Percentiles rank a stretch among this genome's conserved stretches.
phyloP scores from a whole-genome alignment of 495 filamentous ascomycete genomes.

The Talaromyces ruber region DNA sequence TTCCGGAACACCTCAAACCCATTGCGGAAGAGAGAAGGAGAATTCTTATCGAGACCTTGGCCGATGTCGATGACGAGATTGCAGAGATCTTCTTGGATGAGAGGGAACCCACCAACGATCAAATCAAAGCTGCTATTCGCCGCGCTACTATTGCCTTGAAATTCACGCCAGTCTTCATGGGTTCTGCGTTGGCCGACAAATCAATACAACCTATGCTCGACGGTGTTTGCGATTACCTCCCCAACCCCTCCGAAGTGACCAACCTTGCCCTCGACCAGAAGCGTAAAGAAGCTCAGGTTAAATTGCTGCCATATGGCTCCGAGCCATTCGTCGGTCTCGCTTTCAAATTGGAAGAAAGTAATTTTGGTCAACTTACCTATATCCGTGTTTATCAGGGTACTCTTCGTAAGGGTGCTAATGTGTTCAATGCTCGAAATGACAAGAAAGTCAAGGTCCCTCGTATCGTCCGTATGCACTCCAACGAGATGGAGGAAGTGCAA shows the following conservation, averaged over 20 bases:
- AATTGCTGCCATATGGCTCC: slow-evolving; percentile 85
- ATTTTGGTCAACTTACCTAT: slow-evolving; percentile 97
- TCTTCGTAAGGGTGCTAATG: slow-evolving; percentile 75
- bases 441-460: slow-evolving; percentile 97
- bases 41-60: slow-evolving; percentile 87
- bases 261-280: slow-evolving; percentile 83
- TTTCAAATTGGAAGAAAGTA: slow-evolving; percentile 99
- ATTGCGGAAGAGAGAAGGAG: slow-evolving; percentile 70
- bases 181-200: slow-evolving; percentile 90
- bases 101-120: slow-evolving; percentile 58
- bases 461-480: slow-evolving; percentile 99
- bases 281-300: slow-evolving; percentile 68
- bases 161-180: slow-evolving; percentile 96
- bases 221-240: slow-evolving; percentile 91
- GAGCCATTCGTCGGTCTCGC: slow-evolving; percentile 92
- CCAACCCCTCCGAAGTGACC: slow-evolving; percentile 83
- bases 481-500: slow-evolving; percentile 94
- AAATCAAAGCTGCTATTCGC: slow-evolving; percentile 87
- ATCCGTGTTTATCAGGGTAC: slow-evolving; percentile 97
- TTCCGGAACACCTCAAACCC: slow-evolving; percentile 67
- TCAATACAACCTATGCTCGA: slow-evolving; percentile 96
- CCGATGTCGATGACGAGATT: slow-evolving; percentile 97
- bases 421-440: slow-evolving; percentile 87
- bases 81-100: slow-evolving; percentile 95
- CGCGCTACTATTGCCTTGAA: slow-evolving; percentile 79